Base-by-base conservation (phyloP, 225 moss, liverwort and hornwort species). In the Polytrichum commune region DNA sequence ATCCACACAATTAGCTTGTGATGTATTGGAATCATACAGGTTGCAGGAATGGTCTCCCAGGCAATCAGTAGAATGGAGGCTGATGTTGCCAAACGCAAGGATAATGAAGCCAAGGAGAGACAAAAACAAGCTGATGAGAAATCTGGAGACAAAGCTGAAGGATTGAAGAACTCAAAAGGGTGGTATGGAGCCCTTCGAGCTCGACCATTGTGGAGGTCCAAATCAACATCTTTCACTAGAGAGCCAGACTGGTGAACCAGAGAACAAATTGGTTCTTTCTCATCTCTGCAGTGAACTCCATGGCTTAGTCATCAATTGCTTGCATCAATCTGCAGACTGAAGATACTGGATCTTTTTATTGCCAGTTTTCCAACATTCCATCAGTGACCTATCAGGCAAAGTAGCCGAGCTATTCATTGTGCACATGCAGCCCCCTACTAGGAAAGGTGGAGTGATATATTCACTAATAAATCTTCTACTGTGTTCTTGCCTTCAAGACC, bases 221-320 rank as follows among this genome's bases (percentile, higher is more conserved):
- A 93, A 75, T 96, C 96, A 55, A 83, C 81, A 16, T 90, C 96
- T 56, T 92, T 93, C 69, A 93, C 91, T 25, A 81, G 96, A 80
- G 87, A 85, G 63, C 81, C 88, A 72, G 88, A 83, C 69, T 90
- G 88, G 88, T 92, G 85, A 91, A 58, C 19, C 61, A 46, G 46
- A 46, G 3, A 9, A 20, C 8, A 60, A 7, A 1, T 4, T 7
- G n/a, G 60, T 60, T n/a, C 22, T n/a, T 60, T 60, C 60, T 60
- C 60, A 60, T 60, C 22, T 60, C 22, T 24, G 60, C 46, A 46
- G 46, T 46, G 46, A 46, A 46, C 46, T 46, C 2, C 3, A 46
- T 46, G 13, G 46, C 46, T 16, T 16, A 46, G 46, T 46, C 46
- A 46, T 46, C 46, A 4, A 46, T 46, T 46, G 13, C 13, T 46